Evolutionary conservation across 2,329 filamentous ascomycete species (phyloP), one percentile per base, ranked within the genome.

Genomic region (Xylaria sp.): DNA sequence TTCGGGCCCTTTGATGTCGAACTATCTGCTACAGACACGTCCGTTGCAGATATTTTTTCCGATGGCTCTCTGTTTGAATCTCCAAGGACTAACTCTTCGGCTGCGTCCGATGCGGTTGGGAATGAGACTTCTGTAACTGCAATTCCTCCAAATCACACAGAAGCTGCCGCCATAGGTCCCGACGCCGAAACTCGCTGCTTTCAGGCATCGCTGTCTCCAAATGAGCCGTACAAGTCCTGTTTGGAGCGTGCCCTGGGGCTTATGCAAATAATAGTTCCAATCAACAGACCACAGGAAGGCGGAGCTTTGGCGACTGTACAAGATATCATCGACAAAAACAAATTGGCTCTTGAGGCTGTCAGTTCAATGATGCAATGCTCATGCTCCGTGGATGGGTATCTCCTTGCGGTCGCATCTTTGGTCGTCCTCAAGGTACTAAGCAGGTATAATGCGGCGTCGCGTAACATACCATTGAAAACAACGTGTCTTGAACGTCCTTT

Each of bases 341-440:
- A 51, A 28, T 6, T 34, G 7, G 51, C n/a, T 18, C 13, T 81
- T 39, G 75, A 79, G 54, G 74, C 77, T 1, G 65, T 80, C 34
- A 74, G 59, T 58, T 63, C 32, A 20, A 79, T 81, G 71, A 74
- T 82, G 28, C 63, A 76, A 54, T 82, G 80, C 55, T 63, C 75
- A 6, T 82, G 80, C 70, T 74, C 75, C 4, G 61, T 78, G 7
- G 78, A 80, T 63, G 74, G 73, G 15, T 80, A 79, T 64, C 69
- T 81, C 15, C 73, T 81, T 20, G 69, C 74, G 10, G 67, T 81
- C 13, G 66, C 81, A 32, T 76, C 79, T 3, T 67, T 81, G 25
- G 75, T 80, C 48, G 70, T 80, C 8, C 77, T 81, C 72, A 81
- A 81, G 70, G 72, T 80, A 2, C 65, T 82, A 32, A 76, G 70